Base-by-base conservation (phyloP, 495 filamentous ascomycete genomes). In the Trypethelium eluteriae region DNA sequence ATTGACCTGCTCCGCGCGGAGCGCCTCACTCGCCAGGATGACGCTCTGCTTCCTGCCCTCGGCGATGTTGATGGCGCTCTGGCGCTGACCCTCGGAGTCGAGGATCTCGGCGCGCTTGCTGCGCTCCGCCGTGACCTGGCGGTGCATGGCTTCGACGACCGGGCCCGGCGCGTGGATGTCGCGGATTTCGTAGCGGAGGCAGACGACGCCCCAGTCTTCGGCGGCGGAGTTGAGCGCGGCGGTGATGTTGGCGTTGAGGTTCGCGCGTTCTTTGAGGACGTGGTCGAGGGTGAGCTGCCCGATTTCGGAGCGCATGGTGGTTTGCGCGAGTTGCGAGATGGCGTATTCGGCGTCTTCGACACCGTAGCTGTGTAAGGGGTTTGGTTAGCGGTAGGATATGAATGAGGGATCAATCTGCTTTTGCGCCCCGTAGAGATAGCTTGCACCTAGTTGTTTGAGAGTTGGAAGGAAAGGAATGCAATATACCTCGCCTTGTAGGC, bases 341-440 rank as follows among this genome's bases (percentile, higher is more conserved):
- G 94, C 94, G 78, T 98, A 98, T 75, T 98, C 95, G 67, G 94
- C 94, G 74, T 98, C 94, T 79, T 98, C 94, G 49, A 98, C 94
- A 49, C 94, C 94, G 75, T 98, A 98, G 78, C 92, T 96, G 71
- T 12, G 62, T 9, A 9, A 32, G 5, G 53, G 14, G 3, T 10
- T 18, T 36, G 18, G 53, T 59, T 59, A 59, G 53, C 7, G 18
- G 7, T 9, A 0, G n/a, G n/a, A 7, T 59, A 11, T 1, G 41
- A 14, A 44, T 7, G 14, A 7, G 6, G 6, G 14, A 14, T 44
- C 14, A 14, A 44, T 0, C 14, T 44, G 41, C 41, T 44, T 44
- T 25, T 25, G 25, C 25, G 25, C 25, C 25, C 25, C 25, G 25
- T 25, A 25, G 25, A 25, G 25, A 25, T 25, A 25, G 25, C 25